Evolutionary conservation across 768 basidiomycete species (phyloP).

Genomic region (Leccinum olivaceopallidum): DNA sequence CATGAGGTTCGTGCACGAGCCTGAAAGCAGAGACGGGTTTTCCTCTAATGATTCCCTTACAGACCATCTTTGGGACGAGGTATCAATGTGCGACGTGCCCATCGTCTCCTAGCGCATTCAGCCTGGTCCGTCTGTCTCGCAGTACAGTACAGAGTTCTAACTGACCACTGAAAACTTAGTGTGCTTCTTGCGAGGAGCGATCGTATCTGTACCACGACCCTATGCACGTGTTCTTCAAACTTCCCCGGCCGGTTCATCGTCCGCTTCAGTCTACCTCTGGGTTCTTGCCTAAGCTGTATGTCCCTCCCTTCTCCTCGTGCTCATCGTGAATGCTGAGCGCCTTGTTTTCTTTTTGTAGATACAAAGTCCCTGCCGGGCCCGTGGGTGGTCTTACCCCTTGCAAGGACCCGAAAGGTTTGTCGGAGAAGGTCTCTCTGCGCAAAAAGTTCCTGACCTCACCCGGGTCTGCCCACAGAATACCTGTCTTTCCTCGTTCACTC

Average conservation of each 20-base stretch:
- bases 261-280: conserved; percentile 54
- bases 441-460: background rate
- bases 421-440: background rate
- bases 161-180: conserved; percentile 45
- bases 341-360: conserved; percentile 42
- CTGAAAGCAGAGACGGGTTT: background rate
- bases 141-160: too few relatives aligned
- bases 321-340: conserved; percentile 8
- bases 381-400: conserved; percentile 37
- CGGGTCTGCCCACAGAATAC: conserved; percentile 53
- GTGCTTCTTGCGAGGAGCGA: conserved; percentile 71
- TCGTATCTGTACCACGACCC: conserved; percentile 85
- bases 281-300: conserved; percentile 70
- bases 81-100: conserved; percentile 93
- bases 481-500: conserved; percentile 59
- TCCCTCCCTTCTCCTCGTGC: background rate
- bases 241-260: conserved; percentile 74
- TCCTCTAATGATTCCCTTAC: background rate
- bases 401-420: conserved; percentile 57
- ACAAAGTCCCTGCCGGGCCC: conserved; percentile 63
- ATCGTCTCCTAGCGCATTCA: conserved; percentile 69
- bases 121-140: conserved; percentile 50
- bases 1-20: conserved; percentile 44
- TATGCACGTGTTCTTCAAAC: conserved; percentile 84
- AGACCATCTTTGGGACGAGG: conserved; percentile 76